These are phyloP conservation scores for Aspergillus sp. DNA, from an alignment of 2,329 filamentous ascomycete species.

Conservation along the genomic window DNA sequence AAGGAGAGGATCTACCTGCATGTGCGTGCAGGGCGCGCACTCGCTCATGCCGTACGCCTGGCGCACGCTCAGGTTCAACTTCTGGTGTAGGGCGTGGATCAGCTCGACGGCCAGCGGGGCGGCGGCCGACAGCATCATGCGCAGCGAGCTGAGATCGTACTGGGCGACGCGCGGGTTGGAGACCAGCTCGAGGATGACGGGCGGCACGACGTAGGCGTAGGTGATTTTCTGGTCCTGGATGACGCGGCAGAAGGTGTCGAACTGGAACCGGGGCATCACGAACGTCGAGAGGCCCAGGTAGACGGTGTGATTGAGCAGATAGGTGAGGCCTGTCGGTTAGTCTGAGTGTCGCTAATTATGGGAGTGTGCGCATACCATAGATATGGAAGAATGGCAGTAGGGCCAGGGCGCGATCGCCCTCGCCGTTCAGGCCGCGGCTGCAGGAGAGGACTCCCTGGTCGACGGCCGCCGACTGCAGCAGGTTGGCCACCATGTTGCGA, in stretches of 20 bases:
- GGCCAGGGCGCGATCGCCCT: constrained; percentile 11
- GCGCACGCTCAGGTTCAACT: constrained; percentile 8
- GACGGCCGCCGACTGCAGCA: constrained; percentile 8
- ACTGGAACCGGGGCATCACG: constrained; percentile 12
- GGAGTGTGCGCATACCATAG: too few species aligned
- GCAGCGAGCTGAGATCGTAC: constrained; percentile 12
- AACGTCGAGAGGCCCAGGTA: constrained; percentile 10
- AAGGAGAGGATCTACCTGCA: constrained; percentile 7
- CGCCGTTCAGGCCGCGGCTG: neutral
- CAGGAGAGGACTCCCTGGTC: constrained; percentile 9
- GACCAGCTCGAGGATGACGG: constrained; percentile 13
- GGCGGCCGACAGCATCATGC: constrained; percentile 13
- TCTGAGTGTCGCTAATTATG: too few species aligned
- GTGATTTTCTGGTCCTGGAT: constrained; percentile 14
- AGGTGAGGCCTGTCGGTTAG: constrained; percentile 10
- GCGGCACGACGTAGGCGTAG: constrained; percentile 14
- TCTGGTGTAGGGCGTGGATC: constrained; percentile 10
- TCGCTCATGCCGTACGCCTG: constrained; percentile 18
- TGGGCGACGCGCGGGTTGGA: constrained; percentile 6
- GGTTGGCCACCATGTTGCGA: constrained; percentile 16
- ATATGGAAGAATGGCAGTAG: constrained; percentile 19
- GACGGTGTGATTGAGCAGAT: constrained; percentile 13
- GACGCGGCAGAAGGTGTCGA: constrained; percentile 12
- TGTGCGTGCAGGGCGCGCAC: constrained; percentile 12
- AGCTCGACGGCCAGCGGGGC: constrained; percentile 12